A percentile compares a stretch with the other conserved stretches of the same genome.
Evolutionary conservation across 2,329 filamentous ascomycete species (phyloP).

Genomic region (Aotearoamyces nothofagi): DNA sequence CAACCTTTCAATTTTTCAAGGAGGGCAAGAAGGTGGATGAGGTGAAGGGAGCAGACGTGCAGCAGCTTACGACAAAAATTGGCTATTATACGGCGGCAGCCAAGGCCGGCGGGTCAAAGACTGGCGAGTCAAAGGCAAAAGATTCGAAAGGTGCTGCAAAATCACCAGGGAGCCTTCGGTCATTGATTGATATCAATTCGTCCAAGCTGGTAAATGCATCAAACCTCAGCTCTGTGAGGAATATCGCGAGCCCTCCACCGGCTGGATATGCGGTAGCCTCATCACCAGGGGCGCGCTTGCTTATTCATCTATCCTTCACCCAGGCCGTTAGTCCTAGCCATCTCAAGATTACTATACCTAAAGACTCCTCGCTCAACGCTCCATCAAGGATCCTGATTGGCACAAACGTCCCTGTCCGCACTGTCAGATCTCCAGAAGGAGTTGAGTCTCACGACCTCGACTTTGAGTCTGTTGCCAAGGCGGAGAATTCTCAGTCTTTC

Average conservation of each 20-base stretch:
- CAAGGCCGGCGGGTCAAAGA: constrained; percentile 1
- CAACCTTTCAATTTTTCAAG: constrained; percentile 86
- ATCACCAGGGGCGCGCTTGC: constrained; percentile 7
- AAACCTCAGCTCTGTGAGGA: constrained; percentile 11
- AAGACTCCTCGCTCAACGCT: constrained; percentile 9
- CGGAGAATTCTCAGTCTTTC: constrained; percentile 14
- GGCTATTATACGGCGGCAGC: constrained; percentile 12
- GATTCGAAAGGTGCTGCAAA: constrained; percentile 1
- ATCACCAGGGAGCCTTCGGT: constrained; percentile 10
- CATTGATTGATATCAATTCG: constrained; percentile 11
- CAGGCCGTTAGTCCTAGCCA: constrained; percentile 9
- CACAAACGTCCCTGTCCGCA: constrained; percentile 12
- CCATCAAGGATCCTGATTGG: constrained; percentile 14
- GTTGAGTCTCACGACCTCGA: constrained; percentile 12
- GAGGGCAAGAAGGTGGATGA: constrained; percentile 61
- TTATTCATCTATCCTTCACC: constrained; percentile 15
- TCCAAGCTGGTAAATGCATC: constrained; percentile 11
- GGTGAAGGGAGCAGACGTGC: constrained; percentile 66
- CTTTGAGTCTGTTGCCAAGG: constrained; percentile 13
- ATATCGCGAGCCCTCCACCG: no score
- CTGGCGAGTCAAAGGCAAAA: constrained; percentile 3
- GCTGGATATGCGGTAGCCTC: constrained; percentile 14
- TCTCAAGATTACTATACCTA: constrained; percentile 11
- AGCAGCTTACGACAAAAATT: constrained; percentile 41
- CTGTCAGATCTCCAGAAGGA: constrained; percentile 9